Base-by-base conservation (phyloP, 305 asterid species). In the Fraxinus floribunda region DNA sequence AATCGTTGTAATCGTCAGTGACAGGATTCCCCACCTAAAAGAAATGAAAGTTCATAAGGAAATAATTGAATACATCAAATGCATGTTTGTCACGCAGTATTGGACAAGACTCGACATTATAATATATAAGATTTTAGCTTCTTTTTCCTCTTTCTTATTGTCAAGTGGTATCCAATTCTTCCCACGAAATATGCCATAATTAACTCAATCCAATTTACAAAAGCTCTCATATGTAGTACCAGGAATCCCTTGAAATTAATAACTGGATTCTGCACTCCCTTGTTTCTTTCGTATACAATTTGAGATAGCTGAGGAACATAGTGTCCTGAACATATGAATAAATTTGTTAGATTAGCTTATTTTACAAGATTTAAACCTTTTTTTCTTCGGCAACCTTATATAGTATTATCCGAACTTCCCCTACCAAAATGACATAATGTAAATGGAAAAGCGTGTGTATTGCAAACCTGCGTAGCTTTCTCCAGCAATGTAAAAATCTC, bases 11-110 rank as follows among this genome's bases (percentile, higher is more conserved):
- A 89, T 96, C 99, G 86, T 96, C 99, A 1, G 92, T 96, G 8
- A 94, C 98, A 78, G 99, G 98, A 88, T 96, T 96, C 29, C 99
- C 99, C 82, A 96, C 98, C 99, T 96, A 82, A 86, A 82, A 18
- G 71, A 24, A 78, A 22, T 79, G 24, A 64, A 82, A 11, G 38
- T 66, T 66, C n/a, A 76, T 22, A 71, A 26, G 55, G 73, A 66
- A 76, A 41, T 66, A 10, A 66, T 2, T 1, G 3, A 3, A 62
- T 22, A 9, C 5, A 22, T 22, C 4, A 62, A 62, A 15, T 62
- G 32, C 5, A 22, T 22, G 71, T 62, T 62, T 62, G 71, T 13
- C 32, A 62, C 5, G 15, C 5, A 62, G 16, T 22, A 22, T 62
- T 62, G 0, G 71, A 52, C 3, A 52, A 52, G 64, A n/a, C 64